phyloP scores from a whole-genome alignment of 2,329 filamentous ascomycete species.

The Xylariaceae sp. region DNA sequence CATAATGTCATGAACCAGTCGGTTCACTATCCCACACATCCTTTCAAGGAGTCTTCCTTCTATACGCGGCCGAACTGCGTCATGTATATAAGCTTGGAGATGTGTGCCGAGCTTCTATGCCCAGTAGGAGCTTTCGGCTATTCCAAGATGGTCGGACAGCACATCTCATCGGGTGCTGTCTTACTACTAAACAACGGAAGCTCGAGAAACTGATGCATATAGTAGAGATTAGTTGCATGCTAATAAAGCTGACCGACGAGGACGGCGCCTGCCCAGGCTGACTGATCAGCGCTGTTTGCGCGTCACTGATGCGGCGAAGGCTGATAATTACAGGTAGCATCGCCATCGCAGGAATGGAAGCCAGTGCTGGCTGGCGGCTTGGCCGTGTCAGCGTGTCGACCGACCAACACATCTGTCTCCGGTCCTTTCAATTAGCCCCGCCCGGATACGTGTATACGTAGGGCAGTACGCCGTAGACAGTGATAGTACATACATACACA shows the following conservation, averaged over 20 bases:
- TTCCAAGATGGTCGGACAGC: no score
- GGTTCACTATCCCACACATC: slow-evolving; percentile 13
- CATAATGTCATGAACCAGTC: slow-evolving; percentile 24
- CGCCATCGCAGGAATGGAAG: slow-evolving; percentile 5
- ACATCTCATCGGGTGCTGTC: neutral
- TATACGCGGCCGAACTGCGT: neutral
- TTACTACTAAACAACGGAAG: neutral
- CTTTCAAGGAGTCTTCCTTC: slow-evolving; percentile 18
- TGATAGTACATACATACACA: no score
- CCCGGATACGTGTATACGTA: slow-evolving; percentile 8
- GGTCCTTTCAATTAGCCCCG: neutral
- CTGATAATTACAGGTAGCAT: slow-evolving; percentile 15
- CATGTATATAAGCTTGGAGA: neutral
- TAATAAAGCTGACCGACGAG: no score
- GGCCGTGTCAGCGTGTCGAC: neutral
- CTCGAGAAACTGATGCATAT: no score
- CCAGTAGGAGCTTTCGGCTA: no score
- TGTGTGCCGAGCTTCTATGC: neutral
- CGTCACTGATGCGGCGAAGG: slow-evolving; percentile 21
- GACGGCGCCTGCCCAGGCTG: slow-evolving; percentile 15
- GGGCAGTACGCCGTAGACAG: no score
- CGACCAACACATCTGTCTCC: slow-evolving; percentile 13
- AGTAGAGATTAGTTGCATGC: no score
- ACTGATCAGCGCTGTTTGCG: slow-evolving; percentile 18
- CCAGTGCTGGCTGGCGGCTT: neutral